Evolutionary conservation across 768 basidiomycete species (phyloP).

Genomic region (Flagelloscypha sp.): DNA sequence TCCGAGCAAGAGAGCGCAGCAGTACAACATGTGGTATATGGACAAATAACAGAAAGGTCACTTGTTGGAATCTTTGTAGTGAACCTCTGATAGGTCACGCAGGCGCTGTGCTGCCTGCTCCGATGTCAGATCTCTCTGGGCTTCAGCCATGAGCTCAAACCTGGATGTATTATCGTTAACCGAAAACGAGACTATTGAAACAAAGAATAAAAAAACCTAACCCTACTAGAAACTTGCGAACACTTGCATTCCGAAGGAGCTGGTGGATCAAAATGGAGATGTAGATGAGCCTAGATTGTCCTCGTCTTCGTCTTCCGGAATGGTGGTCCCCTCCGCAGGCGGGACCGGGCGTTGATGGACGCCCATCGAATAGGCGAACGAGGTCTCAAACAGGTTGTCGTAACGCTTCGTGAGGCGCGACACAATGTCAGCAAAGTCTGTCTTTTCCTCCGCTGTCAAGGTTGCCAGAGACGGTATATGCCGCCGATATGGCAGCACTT

Average conservation of each 20-base stretch:
- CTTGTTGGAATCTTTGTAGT: conserved; percentile 44
- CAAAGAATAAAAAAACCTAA: conserved; percentile 23
- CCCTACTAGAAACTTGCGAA: conserved; percentile 89
- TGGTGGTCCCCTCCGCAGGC: conserved; percentile 15
- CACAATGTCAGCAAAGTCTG: conserved; percentile 59
- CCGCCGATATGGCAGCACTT: conserved; percentile 70
- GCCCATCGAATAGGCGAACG: conserved; percentile 93
- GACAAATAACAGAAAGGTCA: no score
- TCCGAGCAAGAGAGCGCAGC: conserved; percentile 55
- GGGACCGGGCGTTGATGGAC: conserved; percentile 78
- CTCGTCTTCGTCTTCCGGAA: conserved; percentile 28
- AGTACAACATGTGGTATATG: conserved; percentile 89
- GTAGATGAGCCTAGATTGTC: conserved; percentile 67
- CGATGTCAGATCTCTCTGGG: conserved; percentile 83
- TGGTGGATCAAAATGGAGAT: conserved; percentile 83
- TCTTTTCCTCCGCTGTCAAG: conserved; percentile 52
- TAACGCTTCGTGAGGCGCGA: conserved; percentile 58
- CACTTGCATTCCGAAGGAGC: conserved; percentile 71
- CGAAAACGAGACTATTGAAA: background rate
- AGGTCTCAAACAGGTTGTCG: conserved; percentile 75
- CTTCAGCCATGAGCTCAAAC: conserved; percentile 85
- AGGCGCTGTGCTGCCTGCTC: conserved; percentile 76
- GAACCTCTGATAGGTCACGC: conserved; percentile 45
- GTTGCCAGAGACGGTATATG: conserved; percentile 68
- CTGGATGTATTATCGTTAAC: conserved; percentile 27